Conservation (phyloP, 495 filamentous ascomycete genomes). For the Apiosordaria backusii region DNA sequence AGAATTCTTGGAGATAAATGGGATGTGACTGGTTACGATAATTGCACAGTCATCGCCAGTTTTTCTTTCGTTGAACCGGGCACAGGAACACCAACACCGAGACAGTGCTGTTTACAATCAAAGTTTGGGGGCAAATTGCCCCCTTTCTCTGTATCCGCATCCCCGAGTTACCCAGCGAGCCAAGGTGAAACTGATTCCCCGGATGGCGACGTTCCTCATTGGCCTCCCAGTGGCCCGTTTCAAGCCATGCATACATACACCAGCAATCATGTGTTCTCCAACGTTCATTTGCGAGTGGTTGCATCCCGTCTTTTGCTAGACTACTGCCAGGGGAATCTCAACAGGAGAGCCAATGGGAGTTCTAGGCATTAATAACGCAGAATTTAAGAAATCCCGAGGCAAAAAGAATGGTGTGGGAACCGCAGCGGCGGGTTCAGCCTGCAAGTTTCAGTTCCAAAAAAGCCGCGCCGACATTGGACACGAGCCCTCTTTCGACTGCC, state of each 20-base stretch:
- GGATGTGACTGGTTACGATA: too few species aligned
- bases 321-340: conserved; percentile 6
- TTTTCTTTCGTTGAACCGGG: too few species aligned
- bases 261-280: conserved; percentile 17
- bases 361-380: not conserved
- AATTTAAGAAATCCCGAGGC: not conserved
- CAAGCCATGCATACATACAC: conserved; percentile 8
- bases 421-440: too few species aligned
- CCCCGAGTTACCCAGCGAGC: not conserved
- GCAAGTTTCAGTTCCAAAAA: not conserved
- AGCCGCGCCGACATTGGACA: not conserved
- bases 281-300: conserved; percentile 7
- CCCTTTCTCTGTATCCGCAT: not conserved
- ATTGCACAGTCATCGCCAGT: too few species aligned
- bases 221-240: not conserved
- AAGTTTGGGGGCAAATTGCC: not conserved
- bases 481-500: not conserved
- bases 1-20: too few species aligned
- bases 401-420: not conserved
- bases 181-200: not conserved
- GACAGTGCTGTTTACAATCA: not conserved
- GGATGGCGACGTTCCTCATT: not conserved
- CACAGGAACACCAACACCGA: not conserved
- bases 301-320: conserved; percentile 8
- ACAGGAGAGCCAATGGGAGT: conserved; percentile 1